Conservation (phyloP, 2,329 filamentous ascomycete genomes). For the Plectosphaerella plurivora region DNA sequence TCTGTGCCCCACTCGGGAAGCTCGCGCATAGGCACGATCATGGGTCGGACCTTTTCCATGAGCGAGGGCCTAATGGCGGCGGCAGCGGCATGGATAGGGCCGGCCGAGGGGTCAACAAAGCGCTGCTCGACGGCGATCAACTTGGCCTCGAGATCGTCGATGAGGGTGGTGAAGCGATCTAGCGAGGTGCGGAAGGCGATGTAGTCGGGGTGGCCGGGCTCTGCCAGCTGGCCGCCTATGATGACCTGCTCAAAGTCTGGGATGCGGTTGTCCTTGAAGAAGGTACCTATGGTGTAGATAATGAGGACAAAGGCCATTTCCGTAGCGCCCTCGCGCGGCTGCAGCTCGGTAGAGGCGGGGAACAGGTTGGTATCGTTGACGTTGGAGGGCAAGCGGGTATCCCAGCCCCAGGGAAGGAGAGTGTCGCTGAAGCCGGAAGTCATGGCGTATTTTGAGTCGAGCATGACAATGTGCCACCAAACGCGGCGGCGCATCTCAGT, state of each 20-base stretch:
- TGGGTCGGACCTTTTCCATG: slow-evolving; percentile 41
- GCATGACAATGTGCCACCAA: slow-evolving; percentile 61
- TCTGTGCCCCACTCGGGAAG: slow-evolving; percentile 46
- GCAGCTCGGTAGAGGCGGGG: slow-evolving; percentile 45
- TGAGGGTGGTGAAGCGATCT: slow-evolving; percentile 34
- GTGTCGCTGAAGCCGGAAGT: slow-evolving; percentile 53
- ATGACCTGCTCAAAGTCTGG: slow-evolving; percentile 38
- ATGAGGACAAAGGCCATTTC: slow-evolving; percentile 57
- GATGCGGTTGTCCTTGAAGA: slow-evolving; percentile 35
- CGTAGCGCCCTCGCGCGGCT: slow-evolving; percentile 50
- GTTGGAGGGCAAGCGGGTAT: slow-evolving; percentile 52
- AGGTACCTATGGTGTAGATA: slow-evolving; percentile 43
- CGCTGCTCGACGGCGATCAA: slow-evolving; percentile 42
- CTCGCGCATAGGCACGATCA: slow-evolving; percentile 41
- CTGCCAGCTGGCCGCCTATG: slow-evolving; percentile 23
- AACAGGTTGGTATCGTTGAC: slow-evolving; percentile 56
- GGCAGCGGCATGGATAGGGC: slow-evolving; percentile 47
- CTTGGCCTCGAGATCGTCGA: slow-evolving; percentile 36
- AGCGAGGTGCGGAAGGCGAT: slow-evolving; percentile 35
- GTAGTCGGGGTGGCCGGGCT: slow-evolving; percentile 37
- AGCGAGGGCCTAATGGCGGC: slow-evolving; percentile 42
- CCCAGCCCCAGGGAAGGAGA: slow-evolving; percentile 47
- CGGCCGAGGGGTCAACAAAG: slow-evolving; percentile 47
- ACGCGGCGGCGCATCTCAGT: slow-evolving; percentile 63
- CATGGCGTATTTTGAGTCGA: slow-evolving; percentile 53